phyloP scores from a whole-genome alignment of 345 rosid genomes.

The Stellera chamaejasme region DNA sequence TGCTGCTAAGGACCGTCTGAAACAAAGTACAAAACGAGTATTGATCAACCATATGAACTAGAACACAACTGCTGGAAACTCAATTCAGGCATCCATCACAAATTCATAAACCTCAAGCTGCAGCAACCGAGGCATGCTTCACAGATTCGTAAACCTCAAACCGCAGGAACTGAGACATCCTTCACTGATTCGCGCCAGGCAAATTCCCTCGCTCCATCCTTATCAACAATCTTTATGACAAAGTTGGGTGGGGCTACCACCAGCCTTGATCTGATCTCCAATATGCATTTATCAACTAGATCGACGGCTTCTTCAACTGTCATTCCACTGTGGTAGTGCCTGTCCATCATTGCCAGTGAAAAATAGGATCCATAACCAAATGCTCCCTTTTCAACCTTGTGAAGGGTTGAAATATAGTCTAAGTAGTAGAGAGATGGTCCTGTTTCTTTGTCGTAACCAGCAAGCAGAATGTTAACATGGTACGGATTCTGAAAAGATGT shows the following conservation, averaged over 20 bases:
- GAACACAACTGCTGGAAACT: too few relatives aligned
- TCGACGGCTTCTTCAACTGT: slow-evolving; percentile 74
- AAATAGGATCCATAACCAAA: slow-evolving; percentile 95
- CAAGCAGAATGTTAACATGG: slow-evolving; percentile 80
- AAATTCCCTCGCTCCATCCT: slow-evolving; percentile 76
- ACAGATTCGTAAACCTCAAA: slow-evolving; percentile 8
- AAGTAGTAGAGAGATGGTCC: slow-evolving; percentile 93
- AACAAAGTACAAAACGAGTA: too few relatives aligned
- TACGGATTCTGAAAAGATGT: slow-evolving; percentile 60
- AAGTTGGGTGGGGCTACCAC: slow-evolving; percentile 95
- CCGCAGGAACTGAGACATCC: slow-evolving; percentile 30
- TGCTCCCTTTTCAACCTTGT: slow-evolving; percentile 95
- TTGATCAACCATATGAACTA: too few relatives aligned
- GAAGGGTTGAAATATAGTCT: slow-evolving; percentile 91
- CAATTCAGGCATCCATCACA: too few relatives aligned
- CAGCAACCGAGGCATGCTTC: too few relatives aligned
- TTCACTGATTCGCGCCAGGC: slow-evolving; percentile 82
- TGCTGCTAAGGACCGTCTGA: too few relatives aligned
- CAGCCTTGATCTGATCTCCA: slow-evolving; percentile 85
- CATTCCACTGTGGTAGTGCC: slow-evolving; percentile 90
- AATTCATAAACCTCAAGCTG: too few relatives aligned
- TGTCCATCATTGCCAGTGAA: slow-evolving; percentile 88
- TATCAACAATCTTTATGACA: slow-evolving; percentile 91
- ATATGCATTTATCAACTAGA: slow-evolving; percentile 80
- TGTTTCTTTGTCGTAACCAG: slow-evolving; percentile 90